Base-by-base conservation (phyloP, 129 eudicot species). In the Pulicaria dysenterica region DNA sequence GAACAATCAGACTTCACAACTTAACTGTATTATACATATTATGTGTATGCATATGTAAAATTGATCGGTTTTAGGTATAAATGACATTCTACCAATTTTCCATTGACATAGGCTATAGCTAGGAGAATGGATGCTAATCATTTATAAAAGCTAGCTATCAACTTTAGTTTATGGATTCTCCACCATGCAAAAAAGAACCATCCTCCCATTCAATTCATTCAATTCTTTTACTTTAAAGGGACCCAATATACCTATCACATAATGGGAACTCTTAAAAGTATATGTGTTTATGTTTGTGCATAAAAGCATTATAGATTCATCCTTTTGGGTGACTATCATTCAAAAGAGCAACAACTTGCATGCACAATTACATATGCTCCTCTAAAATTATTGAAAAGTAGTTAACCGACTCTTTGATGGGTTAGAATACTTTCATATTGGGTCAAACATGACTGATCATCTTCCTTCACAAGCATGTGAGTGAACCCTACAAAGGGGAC, bases 111-210 rank as follows among this genome's bases (percentile, higher is more conserved):
- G 39, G 43, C 57, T 67, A 24, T 19, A 34, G 49, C 17, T 19
- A 34, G 49, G 59, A 24, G 58, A 48, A 58, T 67, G 64, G 56
- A 64, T 40, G 75, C 64, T 70, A 71, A 69, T 64, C 71, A 70
- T 75, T 83, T 60, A 54, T 39, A 77, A 81, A 72, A 80, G 82
- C 36, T 62, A 60, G 82, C 19, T 62, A 60, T 42, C 56, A 55
- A 43, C 83, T 82, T 84, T 77, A 54, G 51, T 47, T 56, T 68
- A 72, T 85, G 89, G 89, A 46, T 71, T 62, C 79, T 80, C 90
- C 94, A 87, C 82, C 82, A 74, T 77, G 80, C 60, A 56, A 70
- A 66, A 74, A 82, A 69, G 62, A 67, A 66, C 43, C 53, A 55
- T 34, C 58, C 53, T 73, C 19, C 48, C 72, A 44, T 42, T 83